Evolutionary conservation across 2,329 filamentous ascomycete genomes (phyloP), one percentile per base, ranked within the genome.

Genomic region (Phaeosphaeriaceae sp.): DNA sequence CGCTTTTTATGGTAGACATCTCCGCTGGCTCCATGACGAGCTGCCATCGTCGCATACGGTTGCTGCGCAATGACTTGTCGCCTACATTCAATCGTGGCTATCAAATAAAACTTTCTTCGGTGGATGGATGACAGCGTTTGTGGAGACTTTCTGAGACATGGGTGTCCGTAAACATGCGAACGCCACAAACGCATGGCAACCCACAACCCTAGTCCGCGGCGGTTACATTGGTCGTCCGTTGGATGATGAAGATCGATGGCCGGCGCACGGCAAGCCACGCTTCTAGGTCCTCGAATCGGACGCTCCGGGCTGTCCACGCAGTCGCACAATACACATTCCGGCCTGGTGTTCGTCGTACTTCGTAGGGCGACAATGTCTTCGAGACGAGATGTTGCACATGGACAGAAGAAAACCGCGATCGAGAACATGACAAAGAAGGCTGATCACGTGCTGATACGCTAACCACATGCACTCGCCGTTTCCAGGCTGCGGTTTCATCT

Each of bases 1-100:
- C 17, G 8, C 49, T 48, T 15, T 21, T 47, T 56, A 19, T 26
- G 54, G 54, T 30, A 52, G 52, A 52, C 30, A 56, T 52, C 49
- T 56, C 54, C 54, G 30, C 17, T 23, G 17, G 15, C 23, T 24
- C 43, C 4, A 24, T 15, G 19, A n/a, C 3, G 19, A 15, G 21
- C 32, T 30, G 24, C 51, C 13, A 15, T 24, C 19, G n/a, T 13
- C 42, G 51, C 24, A 53, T 53, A 9, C 51, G 17, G 17, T 15
- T 30, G 3, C 51, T 53, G 10, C 17, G 40, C 15, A 21, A 53
- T 46, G 23, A 23, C 24, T 15, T 22, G 6, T 17, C 42, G 23
- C 42, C 24, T 35, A 35, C 21, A 22, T 32, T 32, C 23, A n/a
- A 5, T 46, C 24, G 51, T n/a, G 51, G 40, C n/a, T 24, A 5